Evolutionary conservation across 306 rosid species (phyloP), one percentile per base, ranked within the genome.

Genomic region (Dalbergia cultrata): DNA sequence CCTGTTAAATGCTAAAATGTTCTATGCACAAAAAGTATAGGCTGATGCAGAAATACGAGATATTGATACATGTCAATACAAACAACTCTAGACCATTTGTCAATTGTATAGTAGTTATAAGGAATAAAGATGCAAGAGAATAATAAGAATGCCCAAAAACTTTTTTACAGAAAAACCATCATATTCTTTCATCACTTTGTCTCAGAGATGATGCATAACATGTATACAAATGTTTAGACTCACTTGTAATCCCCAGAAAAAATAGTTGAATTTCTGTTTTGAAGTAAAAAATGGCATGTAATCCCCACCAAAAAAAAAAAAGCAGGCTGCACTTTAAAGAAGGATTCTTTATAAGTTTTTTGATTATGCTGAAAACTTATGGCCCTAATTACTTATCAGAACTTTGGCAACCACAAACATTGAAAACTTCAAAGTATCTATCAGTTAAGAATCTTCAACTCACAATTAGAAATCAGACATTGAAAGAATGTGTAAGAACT

Each of bases 1-100:
- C 94, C 97, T 93, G 83, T 76, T 45, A 77, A 82, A 64, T 52
- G 71, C 45, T 31, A 59, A 43, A 49, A 54, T 41, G 22, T 44
- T 50, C 14, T 63, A 37, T 53, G 62, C 47, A 44, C 17, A 61
- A 9, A n/a, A 80, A 21, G 26, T 45, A 58, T 37, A 33, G 33
- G 22, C 41, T 56, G 9, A 44, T 43, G 22, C 61, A 39, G 70
- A 33, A 74, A 78, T 39, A 68, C 26, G 14, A 39, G 7, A 54
- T 9, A 10, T 17, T 54, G 71, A 56, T 74, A 16, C 14, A 61
- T 54, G 49, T 19, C 52, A 57, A 72, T 3, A 22, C 7, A 54
- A 60, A 58, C 16, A 57, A 71, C 43, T 49, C 47, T 41, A 41
- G 37, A 73, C n/a, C 78, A 71, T 47, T 19, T 67, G 58, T 19